phyloP scores from a whole-genome alignment of 2,329 filamentous ascomycete species.

The Colletotrichum magnum region DNA sequence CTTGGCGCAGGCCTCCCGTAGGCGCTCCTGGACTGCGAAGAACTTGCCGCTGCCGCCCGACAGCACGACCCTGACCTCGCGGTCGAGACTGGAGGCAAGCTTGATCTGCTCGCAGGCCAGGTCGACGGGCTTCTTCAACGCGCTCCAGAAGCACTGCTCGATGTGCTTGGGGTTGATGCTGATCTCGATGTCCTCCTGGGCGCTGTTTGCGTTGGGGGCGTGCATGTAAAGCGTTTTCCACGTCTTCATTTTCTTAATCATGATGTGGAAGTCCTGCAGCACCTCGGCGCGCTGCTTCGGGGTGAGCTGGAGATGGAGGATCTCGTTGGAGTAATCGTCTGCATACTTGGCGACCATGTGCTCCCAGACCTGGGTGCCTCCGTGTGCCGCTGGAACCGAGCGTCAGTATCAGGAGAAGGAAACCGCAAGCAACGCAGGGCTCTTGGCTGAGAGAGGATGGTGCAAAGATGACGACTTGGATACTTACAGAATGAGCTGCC shows the following conservation, averaged over 20 bases:
- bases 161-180: background rate
- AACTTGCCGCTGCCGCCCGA: slow-evolving; percentile 6
- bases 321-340: background rate
- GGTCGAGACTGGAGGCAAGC: background rate
- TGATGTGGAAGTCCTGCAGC: background rate
- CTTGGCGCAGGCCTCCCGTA: background rate
- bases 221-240: background rate
- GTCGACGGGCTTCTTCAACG: background rate
- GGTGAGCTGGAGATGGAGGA: background rate
- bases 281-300: background rate
- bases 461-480: background rate
- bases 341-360: background rate
- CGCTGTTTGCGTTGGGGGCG: background rate
- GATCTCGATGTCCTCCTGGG: background rate
- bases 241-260: background rate
- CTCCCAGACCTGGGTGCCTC: background rate
- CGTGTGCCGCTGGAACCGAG: background rate
- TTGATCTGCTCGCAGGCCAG: background rate
- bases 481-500: background rate
- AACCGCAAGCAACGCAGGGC: no score
- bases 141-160: background rate
- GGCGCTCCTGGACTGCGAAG: background rate
- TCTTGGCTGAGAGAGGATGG: background rate
- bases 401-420: background rate
- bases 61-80: background rate